Percentiles rank a stretch among this genome's conserved stretches.
Conservation (phyloP, 2,329 filamentous ascomycete species). For the Exophiala oligosperma region DNA sequence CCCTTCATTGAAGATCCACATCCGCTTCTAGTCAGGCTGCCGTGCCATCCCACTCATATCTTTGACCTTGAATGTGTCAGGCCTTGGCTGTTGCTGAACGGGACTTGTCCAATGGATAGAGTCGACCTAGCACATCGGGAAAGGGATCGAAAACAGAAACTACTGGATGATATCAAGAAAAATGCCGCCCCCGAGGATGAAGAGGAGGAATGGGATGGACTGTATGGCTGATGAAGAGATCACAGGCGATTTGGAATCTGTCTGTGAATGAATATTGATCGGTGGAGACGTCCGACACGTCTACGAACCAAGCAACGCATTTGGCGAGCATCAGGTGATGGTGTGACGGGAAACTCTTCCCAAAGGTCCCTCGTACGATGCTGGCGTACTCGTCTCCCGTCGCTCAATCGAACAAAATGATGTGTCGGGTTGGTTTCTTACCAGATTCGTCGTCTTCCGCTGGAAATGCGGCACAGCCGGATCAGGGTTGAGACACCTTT, state of each 20-base stretch:
- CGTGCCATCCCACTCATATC: constrained; percentile 61
- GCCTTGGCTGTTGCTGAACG: constrained; percentile 64
- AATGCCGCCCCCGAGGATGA: constrained; percentile 38
- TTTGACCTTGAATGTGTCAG: constrained; percentile 67
- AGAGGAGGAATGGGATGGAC: constrained; percentile 50
- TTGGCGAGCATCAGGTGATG: no score
- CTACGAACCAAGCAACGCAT: no score
- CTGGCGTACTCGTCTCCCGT: no score
- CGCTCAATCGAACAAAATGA: no score
- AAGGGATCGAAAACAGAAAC: constrained; percentile 47
- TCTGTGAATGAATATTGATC: no score
- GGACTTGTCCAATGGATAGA: constrained; percentile 64
- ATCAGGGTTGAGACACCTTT: no score
- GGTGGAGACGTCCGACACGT: background rate
- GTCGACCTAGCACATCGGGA: constrained; percentile 59
- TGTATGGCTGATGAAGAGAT: constrained; percentile 39
- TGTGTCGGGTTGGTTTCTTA: no score
- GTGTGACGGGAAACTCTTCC: no score
- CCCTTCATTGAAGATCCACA: constrained; percentile 58
- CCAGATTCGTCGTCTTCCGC: no score
- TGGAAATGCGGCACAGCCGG: no score
- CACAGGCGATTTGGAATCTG: no score
- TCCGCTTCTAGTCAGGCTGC: constrained; percentile 63
- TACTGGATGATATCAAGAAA: constrained; percentile 36
- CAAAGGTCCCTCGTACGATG: no score